A percentile compares a stretch with the other conserved stretches of the same genome.
phyloP scores from a whole-genome alignment of 768 basidiomycete species.

The Termitomyces sp. region DNA sequence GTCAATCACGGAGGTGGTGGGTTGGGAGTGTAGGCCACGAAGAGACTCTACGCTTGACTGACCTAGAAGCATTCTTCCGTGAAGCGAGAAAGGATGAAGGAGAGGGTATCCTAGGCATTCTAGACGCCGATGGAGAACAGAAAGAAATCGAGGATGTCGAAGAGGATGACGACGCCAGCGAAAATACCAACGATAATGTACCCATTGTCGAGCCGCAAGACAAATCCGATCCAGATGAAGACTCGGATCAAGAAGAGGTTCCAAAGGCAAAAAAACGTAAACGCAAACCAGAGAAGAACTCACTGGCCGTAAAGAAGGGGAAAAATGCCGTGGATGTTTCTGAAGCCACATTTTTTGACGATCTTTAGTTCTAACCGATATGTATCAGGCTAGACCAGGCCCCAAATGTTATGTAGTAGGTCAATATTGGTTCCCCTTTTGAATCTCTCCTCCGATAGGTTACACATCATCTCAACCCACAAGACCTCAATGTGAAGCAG shows the following conservation, averaged over 20 bases:
- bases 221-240: constrained; percentile 19
- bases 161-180: constrained; percentile 20
- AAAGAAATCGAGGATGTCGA: constrained; percentile 32
- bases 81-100: constrained; percentile 11
- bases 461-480: neutral
- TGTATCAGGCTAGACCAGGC: too few relatives aligned
- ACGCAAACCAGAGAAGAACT: constrained; percentile 50
- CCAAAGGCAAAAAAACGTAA: constrained; percentile 50
- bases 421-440: too few relatives aligned
- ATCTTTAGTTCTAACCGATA: constrained; percentile 35
- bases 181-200: constrained; percentile 19
- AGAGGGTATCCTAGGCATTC: neutral
- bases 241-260: constrained; percentile 19
- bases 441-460: neutral
- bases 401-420: too few relatives aligned
- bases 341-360: constrained; percentile 65
- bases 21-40: constrained; percentile 94
- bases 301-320: constrained; percentile 48
- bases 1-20: constrained; percentile 54
- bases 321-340: constrained; percentile 50
- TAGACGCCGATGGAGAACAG: constrained; percentile 17
- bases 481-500: neutral
- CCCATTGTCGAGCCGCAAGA: constrained; percentile 23
- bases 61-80: constrained; percentile 71
- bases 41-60: constrained; percentile 79